Evolutionary conservation across 164 flowering plant genomes (phyloP), one percentile per base, ranked within the genome.

Genomic region (Litsea cubeba): DNA sequence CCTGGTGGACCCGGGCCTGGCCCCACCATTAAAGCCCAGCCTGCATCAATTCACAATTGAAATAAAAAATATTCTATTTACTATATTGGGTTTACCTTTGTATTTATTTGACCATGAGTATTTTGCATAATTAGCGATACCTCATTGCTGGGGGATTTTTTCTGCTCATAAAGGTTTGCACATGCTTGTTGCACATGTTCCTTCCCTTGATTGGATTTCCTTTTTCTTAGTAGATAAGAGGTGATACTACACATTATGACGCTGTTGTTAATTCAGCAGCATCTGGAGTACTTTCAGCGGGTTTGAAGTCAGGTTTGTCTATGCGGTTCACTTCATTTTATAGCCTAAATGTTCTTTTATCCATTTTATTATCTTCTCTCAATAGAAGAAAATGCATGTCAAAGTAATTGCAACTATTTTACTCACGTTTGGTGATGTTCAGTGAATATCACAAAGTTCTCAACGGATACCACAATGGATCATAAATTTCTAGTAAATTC

Each of bases 231-330:
- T 84, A 95, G 99, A 72, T 95, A 80, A 88, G 97, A 85, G 99
- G 99, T 58, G 99, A 96, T 78, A 94, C 99, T 57, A 63, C 99
- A 54, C 99, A 96, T 78, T 96, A 96, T 82, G 99, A 96, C 79
- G 97, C 97, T 64, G 99, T 96, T 77, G 94, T 89, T 71, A 96
- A 96, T 81, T 90, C 98, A 26, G 97, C 92, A 28, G 91, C 98
- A 66, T 92, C 98, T 70, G 98, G 99, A 77, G 93, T 96, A 25
- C 94, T 91, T 74, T 91, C 97, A 30, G 98, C 99, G 49, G 90
- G 95, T 58, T 30, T 96, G 50, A 88, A 85, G 72, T 96, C 99
- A 82, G 99, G 99, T 95, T 30, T 17, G 78, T 74, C 32, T 46
- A 51, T n/a, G 22, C 26, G n/a, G 54, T 1, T 23, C 62, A n/a